Evolutionary conservation across 1,284 basidiomycete species (phyloP), one percentile per base, ranked within the genome.

Genomic region (Apiotrichum brassicae): DNA sequence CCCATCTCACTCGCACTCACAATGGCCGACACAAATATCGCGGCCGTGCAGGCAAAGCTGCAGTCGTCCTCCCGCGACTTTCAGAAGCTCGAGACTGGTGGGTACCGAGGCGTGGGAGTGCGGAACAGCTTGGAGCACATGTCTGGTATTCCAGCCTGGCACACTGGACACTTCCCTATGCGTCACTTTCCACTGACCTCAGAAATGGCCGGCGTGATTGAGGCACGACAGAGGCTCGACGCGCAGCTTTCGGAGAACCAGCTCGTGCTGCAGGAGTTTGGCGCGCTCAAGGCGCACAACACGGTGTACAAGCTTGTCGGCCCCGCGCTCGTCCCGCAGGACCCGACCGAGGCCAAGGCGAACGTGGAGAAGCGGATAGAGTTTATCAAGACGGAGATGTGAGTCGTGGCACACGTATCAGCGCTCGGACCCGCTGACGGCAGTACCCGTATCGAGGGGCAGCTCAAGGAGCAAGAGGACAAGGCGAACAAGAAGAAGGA

Each of bases 321-420:
- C 0, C 89, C 91, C 1, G 86, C 92, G 2, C 80, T 98, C 20
- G 82, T 97, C 7, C 83, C 86, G 62, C 94, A 97, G 72, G 93
- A 97, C 58, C 83, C 85, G 61, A 72, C 73, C 6, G 95, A 97
- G 61, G 94, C 94, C 11, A 87, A 86, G 66, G 77, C 75, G 50
- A 97, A 94, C 65, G 89, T 98, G 26, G 83, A 91, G 57, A 97
- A 89, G 51, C 82, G 94, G 6, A 75, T 98, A 34, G 88, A 91
- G 54, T 97, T 91, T 73, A 97, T 98, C 66, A 79, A 77, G 46
- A 75, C 81, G 43, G 93, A 98, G 72, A 89, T 95, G 93, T 97
- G 54, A 53, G 86, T 77, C 9, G 28, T 26, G 8, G 18, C 39
- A 11, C 23, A 5, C 7, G 8, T 28, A 19, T 11, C 8, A 23